phyloP scores from a whole-genome alignment of 768 basidiomycete genomes.

The Psilocybe cyanescens region DNA sequence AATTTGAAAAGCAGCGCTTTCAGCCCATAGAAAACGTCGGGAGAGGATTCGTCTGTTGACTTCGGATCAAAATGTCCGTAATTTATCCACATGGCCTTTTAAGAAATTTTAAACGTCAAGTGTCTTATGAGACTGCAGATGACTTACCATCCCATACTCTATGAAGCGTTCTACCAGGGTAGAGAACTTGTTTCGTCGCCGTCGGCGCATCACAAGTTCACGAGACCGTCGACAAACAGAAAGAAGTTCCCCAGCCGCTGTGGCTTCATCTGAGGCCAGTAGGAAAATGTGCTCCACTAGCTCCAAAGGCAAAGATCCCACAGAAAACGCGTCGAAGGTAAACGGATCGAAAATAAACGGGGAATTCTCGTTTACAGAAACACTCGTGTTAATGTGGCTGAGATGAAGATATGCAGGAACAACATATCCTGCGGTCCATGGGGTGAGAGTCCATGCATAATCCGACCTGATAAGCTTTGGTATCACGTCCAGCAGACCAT shows the following conservation, averaged over 20 bases:
- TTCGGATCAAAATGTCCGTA: too few species aligned
- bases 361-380: not conserved
- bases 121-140: too few species aligned
- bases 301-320: too few species aligned
- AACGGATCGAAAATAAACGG: not conserved
- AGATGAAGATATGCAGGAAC: constrained; percentile 14
- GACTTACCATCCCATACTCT: not conserved
- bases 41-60: not conserved
- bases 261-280: too few species aligned
- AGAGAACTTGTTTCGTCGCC: constrained; percentile 2
- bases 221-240: constrained; percentile 5
- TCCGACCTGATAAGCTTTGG: constrained; percentile 9
- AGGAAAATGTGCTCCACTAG: too few species aligned
- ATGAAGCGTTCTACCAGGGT: constrained; percentile 1
- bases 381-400: not conserved
- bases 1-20: constrained; percentile 7
- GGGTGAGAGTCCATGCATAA: constrained; percentile 9
- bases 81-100: too few species aligned
- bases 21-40: not conserved
- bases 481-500: constrained; percentile 9
- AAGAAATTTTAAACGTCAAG: too few species aligned
- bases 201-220: constrained; percentile 1
- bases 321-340: too few species aligned
- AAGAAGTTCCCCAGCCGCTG: not conserved
- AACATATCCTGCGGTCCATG: constrained; percentile 1